These are phyloP conservation scores for Hypoxylon trugodes DNA, from an alignment of 495 filamentous ascomycete species.

Conservation along the genomic window DNA sequence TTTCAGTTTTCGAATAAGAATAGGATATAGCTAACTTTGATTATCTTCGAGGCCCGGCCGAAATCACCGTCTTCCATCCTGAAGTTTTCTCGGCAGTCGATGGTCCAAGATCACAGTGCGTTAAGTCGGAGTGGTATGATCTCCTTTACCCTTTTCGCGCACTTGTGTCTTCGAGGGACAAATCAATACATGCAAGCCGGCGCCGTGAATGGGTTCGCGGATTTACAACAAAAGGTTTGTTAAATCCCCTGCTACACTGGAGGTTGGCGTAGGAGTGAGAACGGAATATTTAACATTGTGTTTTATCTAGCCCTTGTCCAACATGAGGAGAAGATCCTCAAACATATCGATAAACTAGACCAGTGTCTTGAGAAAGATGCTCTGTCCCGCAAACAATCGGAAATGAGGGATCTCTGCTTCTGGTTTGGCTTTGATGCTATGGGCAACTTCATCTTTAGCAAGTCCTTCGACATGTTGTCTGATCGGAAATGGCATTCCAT, in stretches of 20 bases:
- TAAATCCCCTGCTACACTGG: too few species aligned
- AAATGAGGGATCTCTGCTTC: neutral
- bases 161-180: neutral
- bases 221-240: neutral
- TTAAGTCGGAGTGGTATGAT: neutral
- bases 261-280: too few species aligned
- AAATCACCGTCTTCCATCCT: too few species aligned
- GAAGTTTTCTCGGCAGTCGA: too few species aligned
- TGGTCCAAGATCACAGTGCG: too few species aligned
- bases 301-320: neutral
- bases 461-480: neutral
- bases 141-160: neutral
- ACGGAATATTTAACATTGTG: neutral
- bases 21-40: too few species aligned
- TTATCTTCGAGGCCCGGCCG: too few species aligned
- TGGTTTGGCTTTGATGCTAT: constrained; percentile 3
- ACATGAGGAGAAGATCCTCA: neutral
- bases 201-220: neutral
- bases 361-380: neutral
- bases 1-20: too few species aligned
- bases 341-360: neutral
- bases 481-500: neutral
- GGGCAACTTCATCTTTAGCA: neutral
- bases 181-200: neutral
- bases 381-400: neutral